Evolutionary conservation across 2,329 filamentous ascomycete genomes (phyloP).

Genomic region (Colletotrichum orbiculare): DNA sequence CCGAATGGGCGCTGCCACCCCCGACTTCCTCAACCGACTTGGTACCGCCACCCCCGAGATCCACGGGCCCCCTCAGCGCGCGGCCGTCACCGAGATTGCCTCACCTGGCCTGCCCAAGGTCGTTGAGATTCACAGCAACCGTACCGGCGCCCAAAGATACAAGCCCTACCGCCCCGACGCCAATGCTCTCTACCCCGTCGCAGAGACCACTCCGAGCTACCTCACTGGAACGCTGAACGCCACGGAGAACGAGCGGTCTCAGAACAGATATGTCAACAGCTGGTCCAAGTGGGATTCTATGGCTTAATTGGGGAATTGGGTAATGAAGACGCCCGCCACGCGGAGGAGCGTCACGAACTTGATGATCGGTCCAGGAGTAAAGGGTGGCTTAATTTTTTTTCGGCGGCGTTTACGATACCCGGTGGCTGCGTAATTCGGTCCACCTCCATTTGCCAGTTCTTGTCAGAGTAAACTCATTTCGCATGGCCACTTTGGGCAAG

Average conservation of each 20-base stretch:
- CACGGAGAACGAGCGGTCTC: conserved; percentile 15
- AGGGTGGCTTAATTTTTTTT: conserved; percentile 4
- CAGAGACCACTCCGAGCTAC: conserved; percentile 19
- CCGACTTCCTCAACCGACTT: conserved; percentile 4
- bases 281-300: conserved; percentile 24
- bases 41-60: conserved; percentile 36
- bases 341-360: neutral
- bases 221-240: conserved; percentile 30
- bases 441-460: conserved; percentile 12
- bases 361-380: neutral
- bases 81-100: conserved; percentile 34
- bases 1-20: too few species aligned
- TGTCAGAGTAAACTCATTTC: conserved; percentile 20
- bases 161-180: conserved; percentile 29
- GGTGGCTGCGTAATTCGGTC: conserved; percentile 19
- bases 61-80: conserved; percentile 34
- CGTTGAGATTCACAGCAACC: conserved; percentile 35
- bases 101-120: conserved; percentile 35
- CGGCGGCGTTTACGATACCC: conserved; percentile 31
- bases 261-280: conserved; percentile 24
- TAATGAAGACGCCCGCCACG: too few species aligned
- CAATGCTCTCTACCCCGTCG: conserved; percentile 17
- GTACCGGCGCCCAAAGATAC: conserved; percentile 30
- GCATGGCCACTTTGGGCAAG: neutral
- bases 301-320: too few species aligned